Evolutionary conservation across 345 rosid species (phyloP).

Genomic region (Physaria fendleri): DNA sequence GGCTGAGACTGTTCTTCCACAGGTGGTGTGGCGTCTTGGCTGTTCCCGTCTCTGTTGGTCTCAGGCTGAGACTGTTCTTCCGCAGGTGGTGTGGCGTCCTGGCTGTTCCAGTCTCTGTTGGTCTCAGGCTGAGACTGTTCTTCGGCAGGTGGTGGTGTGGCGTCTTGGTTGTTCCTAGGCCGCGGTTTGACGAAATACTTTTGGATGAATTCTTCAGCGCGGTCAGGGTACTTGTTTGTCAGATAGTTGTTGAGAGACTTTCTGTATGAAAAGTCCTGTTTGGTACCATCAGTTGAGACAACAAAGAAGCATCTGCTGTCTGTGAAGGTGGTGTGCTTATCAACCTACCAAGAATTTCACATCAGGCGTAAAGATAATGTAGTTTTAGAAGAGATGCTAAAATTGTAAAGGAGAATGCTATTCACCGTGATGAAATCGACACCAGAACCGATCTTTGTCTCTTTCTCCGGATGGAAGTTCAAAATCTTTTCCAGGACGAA

Average conservation of each 20-base stretch:
- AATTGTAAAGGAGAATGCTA: neutral
- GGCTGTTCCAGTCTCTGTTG: too few species aligned
- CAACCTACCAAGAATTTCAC: conserved; percentile 41
- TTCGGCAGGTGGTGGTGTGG: conserved; percentile 23
- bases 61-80: conserved; percentile 16
- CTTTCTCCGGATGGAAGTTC: conserved; percentile 74
- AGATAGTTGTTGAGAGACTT: conserved; percentile 61
- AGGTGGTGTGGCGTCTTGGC: too few species aligned
- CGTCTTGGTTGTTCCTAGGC: conserved; percentile 22
- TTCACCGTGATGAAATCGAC: conserved; percentile 71
- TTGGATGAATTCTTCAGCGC: conserved; percentile 49
- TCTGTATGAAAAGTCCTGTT: conserved; percentile 71
- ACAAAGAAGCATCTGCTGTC: conserved; percentile 72
- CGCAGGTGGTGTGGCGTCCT: too few species aligned
- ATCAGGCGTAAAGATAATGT: neutral
- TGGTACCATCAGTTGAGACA: conserved; percentile 59
- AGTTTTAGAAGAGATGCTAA: neutral
- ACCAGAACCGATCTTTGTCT: conserved; percentile 62
- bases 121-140: conserved; percentile 12
- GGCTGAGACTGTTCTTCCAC: neutral
- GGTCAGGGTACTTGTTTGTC: conserved; percentile 50
- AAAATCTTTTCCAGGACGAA: conserved; percentile 58
- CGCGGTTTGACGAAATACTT: conserved; percentile 56
- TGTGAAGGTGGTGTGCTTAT: conserved; percentile 47
- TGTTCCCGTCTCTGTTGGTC: too few species aligned